Percentiles rank a stretch among this genome's conserved stretches.
phyloP scores from a whole-genome alignment of 768 basidiomycete genomes.

The Cytidiella melzeri region DNA sequence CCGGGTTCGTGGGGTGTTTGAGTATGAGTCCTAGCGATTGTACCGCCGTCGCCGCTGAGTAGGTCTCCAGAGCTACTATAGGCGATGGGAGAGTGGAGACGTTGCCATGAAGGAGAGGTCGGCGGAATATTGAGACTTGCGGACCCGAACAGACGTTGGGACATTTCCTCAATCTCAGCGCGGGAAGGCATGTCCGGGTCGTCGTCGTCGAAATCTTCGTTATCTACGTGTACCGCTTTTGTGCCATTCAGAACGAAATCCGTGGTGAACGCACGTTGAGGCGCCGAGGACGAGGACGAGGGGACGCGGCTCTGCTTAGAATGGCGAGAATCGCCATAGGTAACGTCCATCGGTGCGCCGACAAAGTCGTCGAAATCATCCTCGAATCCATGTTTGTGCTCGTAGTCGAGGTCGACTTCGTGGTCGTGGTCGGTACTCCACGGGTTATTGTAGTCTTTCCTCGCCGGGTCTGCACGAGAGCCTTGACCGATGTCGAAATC shows the following conservation, averaged over 20 bases:
- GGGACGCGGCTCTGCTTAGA: no score
- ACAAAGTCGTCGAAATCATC: slow-evolving; percentile 79
- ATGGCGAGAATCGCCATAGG: neutral
- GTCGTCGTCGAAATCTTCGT: slow-evolving; percentile 14
- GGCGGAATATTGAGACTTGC: slow-evolving; percentile 4
- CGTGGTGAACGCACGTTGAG: neutral
- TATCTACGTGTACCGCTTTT: neutral
- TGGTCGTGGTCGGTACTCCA: slow-evolving; percentile 14
- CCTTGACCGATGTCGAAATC: slow-evolving; percentile 17
- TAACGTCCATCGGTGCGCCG: slow-evolving; percentile 38
- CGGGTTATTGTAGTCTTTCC: slow-evolving; percentile 13
- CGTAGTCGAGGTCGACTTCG: slow-evolving; percentile 16
- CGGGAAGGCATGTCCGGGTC: slow-evolving; percentile 22
- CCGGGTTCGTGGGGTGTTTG: no score
- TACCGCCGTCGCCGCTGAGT: neutral
- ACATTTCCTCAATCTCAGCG: slow-evolving; percentile 26
- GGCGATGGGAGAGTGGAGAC: neutral
- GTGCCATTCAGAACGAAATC: neutral
- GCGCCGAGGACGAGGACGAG: neutral
- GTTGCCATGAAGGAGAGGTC: neutral
- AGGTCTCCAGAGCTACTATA: neutral
- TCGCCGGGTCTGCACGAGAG: slow-evolving; percentile 23
- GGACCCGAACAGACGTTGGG: slow-evolving; percentile 25
- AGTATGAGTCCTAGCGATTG: no score
- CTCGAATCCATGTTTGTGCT: slow-evolving; percentile 43